These are phyloP conservation scores for Nakaseomyces glabratus DNA, from an alignment of 1,139 yeast species.

Conservation along the genomic window DNA sequence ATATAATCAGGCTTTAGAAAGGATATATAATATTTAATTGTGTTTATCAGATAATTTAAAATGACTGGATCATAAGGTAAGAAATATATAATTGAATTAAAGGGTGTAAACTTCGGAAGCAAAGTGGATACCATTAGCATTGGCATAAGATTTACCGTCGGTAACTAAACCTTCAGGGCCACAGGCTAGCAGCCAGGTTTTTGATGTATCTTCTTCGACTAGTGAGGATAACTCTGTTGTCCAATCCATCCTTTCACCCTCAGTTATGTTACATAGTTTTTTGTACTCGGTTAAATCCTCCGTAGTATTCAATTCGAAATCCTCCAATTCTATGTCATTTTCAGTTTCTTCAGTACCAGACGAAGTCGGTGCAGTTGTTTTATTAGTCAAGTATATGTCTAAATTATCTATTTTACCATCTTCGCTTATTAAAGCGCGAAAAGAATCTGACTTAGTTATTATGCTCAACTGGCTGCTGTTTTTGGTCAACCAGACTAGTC, in stretches of 20 bases:
- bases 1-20: no score
- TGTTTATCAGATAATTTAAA: no score
- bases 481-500: conserved; percentile 25
- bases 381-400: neutral
- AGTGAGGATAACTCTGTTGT: neutral
- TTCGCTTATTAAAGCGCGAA: neutral
- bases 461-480: neutral
- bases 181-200: conserved; percentile 13
- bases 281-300: neutral
- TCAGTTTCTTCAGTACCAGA: neutral
- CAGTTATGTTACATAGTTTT: neutral
- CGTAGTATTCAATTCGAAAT: neutral
- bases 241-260: conserved; percentile 3
- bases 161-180: conserved; percentile 12
- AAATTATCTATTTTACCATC: neutral
- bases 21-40: no score
- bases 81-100: conserved; percentile 2
- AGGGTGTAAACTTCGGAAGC: conserved; percentile 12
- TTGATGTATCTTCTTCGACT: conserved; percentile 6
- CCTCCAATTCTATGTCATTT: neutral
- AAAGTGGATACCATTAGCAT: conserved; percentile 10
- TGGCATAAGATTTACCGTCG: conserved; percentile 11
- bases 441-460: neutral
- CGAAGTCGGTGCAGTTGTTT: neutral
- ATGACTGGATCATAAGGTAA: neutral